phyloP scores from a whole-genome alignment of 169 alveolate species.

The Eimeria praecox region DNA sequence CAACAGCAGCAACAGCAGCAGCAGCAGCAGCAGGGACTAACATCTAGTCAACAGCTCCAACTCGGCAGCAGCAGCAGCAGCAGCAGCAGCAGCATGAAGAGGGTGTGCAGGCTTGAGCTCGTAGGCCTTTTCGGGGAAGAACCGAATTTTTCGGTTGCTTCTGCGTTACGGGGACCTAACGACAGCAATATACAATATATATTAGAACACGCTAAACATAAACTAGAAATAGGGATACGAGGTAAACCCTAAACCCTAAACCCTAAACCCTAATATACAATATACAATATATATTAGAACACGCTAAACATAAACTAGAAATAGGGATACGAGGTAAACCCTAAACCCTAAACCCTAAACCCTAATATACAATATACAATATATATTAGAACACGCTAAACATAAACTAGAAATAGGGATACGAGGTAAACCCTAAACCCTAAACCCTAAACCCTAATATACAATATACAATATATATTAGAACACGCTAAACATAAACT shows the following conservation, averaged over 20 bases:
- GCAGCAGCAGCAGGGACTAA: constrained; percentile 56
- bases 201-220: constrained; percentile 87
- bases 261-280: constrained; percentile 63
- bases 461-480: constrained; percentile 88
- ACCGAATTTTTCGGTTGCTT: constrained; percentile 90
- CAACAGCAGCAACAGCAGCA: constrained; percentile 48
- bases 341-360: no score
- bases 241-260: constrained; percentile 80
- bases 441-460: no score
- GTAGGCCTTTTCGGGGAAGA: constrained; percentile 90
- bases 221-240: constrained; percentile 87
- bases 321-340: constrained; percentile 87
- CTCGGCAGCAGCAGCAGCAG: no score
- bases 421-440: constrained; percentile 83
- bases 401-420: constrained; percentile 87
- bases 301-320: constrained; percentile 87
- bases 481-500: constrained; percentile 87
- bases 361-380: constrained; percentile 84
- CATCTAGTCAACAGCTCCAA: constrained; percentile 3
- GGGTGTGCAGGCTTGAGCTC: constrained; percentile 88
- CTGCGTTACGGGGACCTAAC: constrained; percentile 87
- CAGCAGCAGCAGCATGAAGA: constrained; percentile 49
- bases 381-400: constrained; percentile 87
- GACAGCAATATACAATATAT: constrained; percentile 89
- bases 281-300: constrained; percentile 88